A percentile compares a stretch with the other conserved stretches of the same genome.
phyloP scores from a whole-genome alignment of 75 land plant genomes.

The Larix kaempferi region DNA sequence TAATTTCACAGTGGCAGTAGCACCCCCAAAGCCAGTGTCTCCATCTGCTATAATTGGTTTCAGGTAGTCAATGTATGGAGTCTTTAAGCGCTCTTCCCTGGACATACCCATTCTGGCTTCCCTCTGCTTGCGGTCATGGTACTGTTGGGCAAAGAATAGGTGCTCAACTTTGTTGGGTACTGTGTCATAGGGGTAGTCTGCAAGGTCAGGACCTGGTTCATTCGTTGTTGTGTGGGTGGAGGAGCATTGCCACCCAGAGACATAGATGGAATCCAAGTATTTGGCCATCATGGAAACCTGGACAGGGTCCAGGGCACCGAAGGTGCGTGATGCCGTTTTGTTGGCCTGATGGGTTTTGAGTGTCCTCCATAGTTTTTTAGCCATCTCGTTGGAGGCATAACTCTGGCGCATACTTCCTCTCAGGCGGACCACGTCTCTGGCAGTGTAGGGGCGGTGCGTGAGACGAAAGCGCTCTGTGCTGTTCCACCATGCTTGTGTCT shows the following conservation, averaged over 20 bases:
- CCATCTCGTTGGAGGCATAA: slow-evolving; percentile 70
- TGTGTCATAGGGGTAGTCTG: slow-evolving; percentile 94
- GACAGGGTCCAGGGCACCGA: slow-evolving; percentile 90
- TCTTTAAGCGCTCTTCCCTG: slow-evolving; percentile 45
- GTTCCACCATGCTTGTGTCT: slow-evolving; percentile 82
- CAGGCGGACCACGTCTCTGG: slow-evolving; percentile 73
- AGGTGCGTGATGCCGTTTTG: slow-evolving; percentile 80
- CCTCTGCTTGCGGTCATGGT: slow-evolving; percentile 84
- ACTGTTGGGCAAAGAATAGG: slow-evolving; percentile 83
- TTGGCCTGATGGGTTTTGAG: slow-evolving; percentile 77
- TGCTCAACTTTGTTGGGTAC: slow-evolving; percentile 96
- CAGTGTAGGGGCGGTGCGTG: slow-evolving; percentile 71
- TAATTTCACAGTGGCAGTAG: slow-evolving; percentile 88
- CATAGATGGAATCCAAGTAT: slow-evolving; percentile 78
- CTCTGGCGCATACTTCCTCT: slow-evolving; percentile 61
- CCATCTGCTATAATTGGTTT: slow-evolving; percentile 90
- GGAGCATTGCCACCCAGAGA: slow-evolving; percentile 89
- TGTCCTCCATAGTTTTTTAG: slow-evolving; percentile 83
- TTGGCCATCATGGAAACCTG: slow-evolving; percentile 95
- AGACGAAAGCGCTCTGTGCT: slow-evolving; percentile 65
- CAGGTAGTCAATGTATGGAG: slow-evolving; percentile 80
- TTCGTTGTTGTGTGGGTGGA: slow-evolving; percentile 85
- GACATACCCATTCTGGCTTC: slow-evolving; percentile 76
- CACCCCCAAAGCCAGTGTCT: slow-evolving; percentile 90
- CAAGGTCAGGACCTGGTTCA: slow-evolving; percentile 94